phyloP scores from a whole-genome alignment of 192 early-diverging fungal species.

The Backusella mclennaniae region DNA sequence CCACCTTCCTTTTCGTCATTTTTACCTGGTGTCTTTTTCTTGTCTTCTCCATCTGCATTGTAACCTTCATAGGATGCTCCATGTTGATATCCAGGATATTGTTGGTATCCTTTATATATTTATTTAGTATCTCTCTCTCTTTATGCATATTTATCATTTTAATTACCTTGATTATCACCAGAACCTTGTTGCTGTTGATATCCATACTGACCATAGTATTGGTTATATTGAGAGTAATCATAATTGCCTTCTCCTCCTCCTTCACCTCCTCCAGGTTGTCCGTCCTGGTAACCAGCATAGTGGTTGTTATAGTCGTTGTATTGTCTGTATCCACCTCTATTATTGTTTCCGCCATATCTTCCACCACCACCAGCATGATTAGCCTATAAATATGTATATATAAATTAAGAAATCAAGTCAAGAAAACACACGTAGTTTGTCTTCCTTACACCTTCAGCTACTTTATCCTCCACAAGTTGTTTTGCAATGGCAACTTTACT shows the following conservation, averaged over 20 bases:
- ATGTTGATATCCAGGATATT: slow-evolving; percentile 8
- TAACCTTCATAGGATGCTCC: background rate
- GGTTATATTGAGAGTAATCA: slow-evolving; percentile 32
- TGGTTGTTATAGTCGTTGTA: slow-evolving; percentile 13
- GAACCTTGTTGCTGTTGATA: slow-evolving; percentile 20
- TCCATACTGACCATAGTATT: slow-evolving; percentile 23
- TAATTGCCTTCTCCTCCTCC: background rate
- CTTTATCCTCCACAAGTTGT: slow-evolving; percentile 51
- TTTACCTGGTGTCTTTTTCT: slow-evolving; percentile 2
- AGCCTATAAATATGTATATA: background rate
- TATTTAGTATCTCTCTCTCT: background rate
- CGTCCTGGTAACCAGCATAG: background rate
- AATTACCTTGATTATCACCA: background rate
- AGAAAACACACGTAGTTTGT: background rate
- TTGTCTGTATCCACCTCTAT: slow-evolving; percentile 15
- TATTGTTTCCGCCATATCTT: slow-evolving; percentile 14
- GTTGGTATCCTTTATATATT: background rate
- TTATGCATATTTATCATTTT: background rate
- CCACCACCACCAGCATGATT: background rate
- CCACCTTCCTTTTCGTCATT: background rate
- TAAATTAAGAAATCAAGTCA: background rate
- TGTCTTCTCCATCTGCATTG: background rate
- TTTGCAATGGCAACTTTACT: slow-evolving; percentile 47
- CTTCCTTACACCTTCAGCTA: slow-evolving; percentile 30
- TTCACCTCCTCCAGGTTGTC: background rate